Percentiles rank a stretch among this genome's conserved stretches.
Evolutionary conservation across 371 early-diverging fungal genomes (phyloP).

Genomic region (Haplosporangium sp.): DNA sequence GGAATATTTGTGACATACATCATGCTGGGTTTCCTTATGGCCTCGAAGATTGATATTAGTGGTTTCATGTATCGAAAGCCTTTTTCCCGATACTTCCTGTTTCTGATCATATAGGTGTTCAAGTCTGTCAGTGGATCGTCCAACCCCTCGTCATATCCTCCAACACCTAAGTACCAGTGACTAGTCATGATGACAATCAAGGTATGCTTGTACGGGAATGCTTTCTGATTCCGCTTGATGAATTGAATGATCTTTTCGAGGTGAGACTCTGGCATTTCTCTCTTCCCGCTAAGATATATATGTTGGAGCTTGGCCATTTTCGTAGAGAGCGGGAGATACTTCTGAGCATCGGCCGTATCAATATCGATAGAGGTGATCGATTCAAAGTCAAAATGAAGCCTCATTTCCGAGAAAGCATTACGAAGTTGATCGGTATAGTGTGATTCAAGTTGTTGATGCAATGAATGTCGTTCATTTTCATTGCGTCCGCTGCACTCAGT

Average conservation of each 20-base stretch:
- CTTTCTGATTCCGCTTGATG: neutral
- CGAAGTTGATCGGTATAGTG: neutral
- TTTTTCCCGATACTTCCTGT: neutral
- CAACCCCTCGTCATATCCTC: neutral
- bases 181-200: neutral
- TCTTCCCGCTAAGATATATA: neutral
- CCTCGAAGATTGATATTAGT: constrained; percentile 6
- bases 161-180: too few relatives aligned
- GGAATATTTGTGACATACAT: neutral
- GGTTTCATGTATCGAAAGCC: neutral
- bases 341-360: neutral
- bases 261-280: neutral
- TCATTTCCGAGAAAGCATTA: neutral
- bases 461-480: neutral
- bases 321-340: neutral
- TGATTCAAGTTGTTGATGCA: neutral
- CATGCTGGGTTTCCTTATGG: neutral
- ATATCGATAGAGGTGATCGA: neutral
- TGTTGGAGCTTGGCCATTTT: neutral
- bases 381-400: neutral
- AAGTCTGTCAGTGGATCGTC: neutral
- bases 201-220: neutral
- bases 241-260: neutral
- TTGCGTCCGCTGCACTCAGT: neutral
- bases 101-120: neutral